Base-by-base conservation (phyloP, 306 rosid species). In the Cucurbita moschata region DNA sequence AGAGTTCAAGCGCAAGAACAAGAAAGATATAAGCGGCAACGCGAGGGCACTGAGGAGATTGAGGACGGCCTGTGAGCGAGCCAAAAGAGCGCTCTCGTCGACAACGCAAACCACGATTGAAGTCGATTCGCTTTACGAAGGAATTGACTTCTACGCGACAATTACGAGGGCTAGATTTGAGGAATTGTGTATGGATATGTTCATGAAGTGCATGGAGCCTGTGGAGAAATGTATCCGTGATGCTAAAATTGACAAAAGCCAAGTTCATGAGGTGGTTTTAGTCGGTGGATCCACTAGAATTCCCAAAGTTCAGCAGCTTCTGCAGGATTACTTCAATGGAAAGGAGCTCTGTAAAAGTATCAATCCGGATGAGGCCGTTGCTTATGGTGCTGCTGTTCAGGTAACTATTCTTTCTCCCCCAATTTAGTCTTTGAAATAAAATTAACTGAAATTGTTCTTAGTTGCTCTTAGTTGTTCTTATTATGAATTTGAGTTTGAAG, bases 331-430 rank as follows among this genome's bases (percentile, higher is more conserved):
- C 39, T 92, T 92, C 74, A 87, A 92, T 8, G 92, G 97, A 15
- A 89, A 92, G 12, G 97, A 92, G 77, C 94, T 92, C 1, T 92
- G 97, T 55, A 92, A 87, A 72, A 89, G 96, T 18, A 89, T 92
- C 7, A 92, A 92, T 71, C 97, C 97, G 0, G 97, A 92, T 7
- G 97, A 92, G 39, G 97, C 96, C 3, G 97, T 92, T 3, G 97
- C 97, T 0, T 92, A 87, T 0, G 97, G 97, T 1, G 97, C 96
- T 1, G 92, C 96, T 1, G 97, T 92, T 10, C 97, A 92, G 73
- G 73, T 64, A 18, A 52, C 21, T 30, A 2, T 30, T 30, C 35
- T 30, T 30, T 30, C 4, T 30, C 26, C 26, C 26, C 26, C 26
- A 26, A 26, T 26, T 26, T 26, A 1, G 26, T 26, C 35, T 3